These are phyloP conservation scores for Protomyces gravidus DNA, from an alignment of 1,139 yeast species.

Conservation along the genomic window DNA sequence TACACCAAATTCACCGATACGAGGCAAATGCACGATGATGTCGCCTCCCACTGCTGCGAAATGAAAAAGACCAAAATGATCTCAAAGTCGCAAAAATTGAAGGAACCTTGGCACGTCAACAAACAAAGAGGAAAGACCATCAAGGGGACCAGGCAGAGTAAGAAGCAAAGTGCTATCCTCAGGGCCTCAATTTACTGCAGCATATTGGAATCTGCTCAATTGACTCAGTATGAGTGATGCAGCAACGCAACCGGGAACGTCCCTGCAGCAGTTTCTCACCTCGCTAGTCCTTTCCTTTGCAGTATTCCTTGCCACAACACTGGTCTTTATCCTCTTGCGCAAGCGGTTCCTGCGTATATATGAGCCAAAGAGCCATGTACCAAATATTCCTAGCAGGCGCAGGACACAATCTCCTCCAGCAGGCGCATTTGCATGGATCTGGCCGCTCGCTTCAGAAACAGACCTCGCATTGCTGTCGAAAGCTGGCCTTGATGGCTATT, in stretches of 20 bases:
- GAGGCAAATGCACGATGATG: no score
- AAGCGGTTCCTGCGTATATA: constrained; percentile 66
- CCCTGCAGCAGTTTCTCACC: constrained; percentile 27
- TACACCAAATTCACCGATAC: no score
- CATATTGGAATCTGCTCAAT: no score
- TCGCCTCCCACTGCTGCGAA: no score
- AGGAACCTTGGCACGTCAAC: no score
- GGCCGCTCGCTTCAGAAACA: constrained; percentile 40
- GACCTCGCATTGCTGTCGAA: constrained; percentile 70
- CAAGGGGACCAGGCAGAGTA: no score
- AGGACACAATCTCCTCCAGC: constrained; percentile 41
- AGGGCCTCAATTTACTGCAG: no score
- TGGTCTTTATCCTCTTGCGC: constrained; percentile 60
- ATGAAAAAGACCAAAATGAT: no score
- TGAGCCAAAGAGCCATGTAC: constrained; percentile 71
- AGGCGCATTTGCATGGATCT: constrained; percentile 42
- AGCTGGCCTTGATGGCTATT: constrained; percentile 80
- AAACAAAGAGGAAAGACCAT: no score
- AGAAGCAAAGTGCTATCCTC: no score
- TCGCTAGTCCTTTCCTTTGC: constrained; percentile 36
- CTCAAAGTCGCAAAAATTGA: no score
- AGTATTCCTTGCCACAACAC: constrained; percentile 54
- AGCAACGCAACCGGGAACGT: constrained; percentile 10
- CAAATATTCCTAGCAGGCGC: constrained; percentile 44
- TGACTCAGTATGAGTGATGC: neutral